Conservation (phyloP, 2,329 filamentous ascomycete genomes). For the Apiospora phragmitis region DNA sequence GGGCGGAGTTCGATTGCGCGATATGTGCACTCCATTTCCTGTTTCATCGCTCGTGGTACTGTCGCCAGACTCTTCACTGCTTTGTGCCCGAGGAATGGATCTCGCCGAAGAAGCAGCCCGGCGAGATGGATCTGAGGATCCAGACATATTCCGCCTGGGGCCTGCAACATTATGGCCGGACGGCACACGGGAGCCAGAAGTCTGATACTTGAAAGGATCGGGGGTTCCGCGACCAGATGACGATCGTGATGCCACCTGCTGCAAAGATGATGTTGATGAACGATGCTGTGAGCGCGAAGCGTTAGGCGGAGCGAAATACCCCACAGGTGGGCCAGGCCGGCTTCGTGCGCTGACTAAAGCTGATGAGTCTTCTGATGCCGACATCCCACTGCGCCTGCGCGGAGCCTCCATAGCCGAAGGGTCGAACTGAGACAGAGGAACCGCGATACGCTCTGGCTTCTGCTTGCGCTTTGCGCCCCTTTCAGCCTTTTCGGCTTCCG, state of each 20-base stretch:
- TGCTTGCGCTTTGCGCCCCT: slow-evolving; percentile 43
- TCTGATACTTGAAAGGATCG: slow-evolving; percentile 57
- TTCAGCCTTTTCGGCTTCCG: slow-evolving; percentile 32
- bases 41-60: slow-evolving; percentile 31
- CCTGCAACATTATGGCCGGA: slow-evolving; percentile 31
- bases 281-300: slow-evolving; percentile 41
- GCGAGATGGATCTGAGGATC: slow-evolving; percentile 30
- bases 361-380: slow-evolving; percentile 36
- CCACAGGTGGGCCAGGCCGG: slow-evolving; percentile 45
- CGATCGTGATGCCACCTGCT: slow-evolving; percentile 37
- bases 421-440: slow-evolving; percentile 55
- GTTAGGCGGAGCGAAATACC: slow-evolving; percentile 51
- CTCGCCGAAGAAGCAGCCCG: slow-evolving; percentile 31
- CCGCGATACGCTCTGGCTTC: slow-evolving; percentile 51
- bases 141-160: slow-evolving; percentile 38
- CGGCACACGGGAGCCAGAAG: slow-evolving; percentile 41
- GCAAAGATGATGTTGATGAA: slow-evolving; percentile 43
- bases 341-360: slow-evolving; percentile 37
- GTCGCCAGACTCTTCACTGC: slow-evolving; percentile 37
- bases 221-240: slow-evolving; percentile 33
- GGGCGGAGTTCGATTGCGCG: slow-evolving; percentile 31
- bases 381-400: slow-evolving; percentile 33
- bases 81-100: slow-evolving; percentile 34
- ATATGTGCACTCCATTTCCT: slow-evolving; percentile 24
- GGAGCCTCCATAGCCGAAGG: slow-evolving; percentile 33